phyloP scores from a whole-genome alignment of 257 asterid species.

The Primulina eburnea region DNA sequence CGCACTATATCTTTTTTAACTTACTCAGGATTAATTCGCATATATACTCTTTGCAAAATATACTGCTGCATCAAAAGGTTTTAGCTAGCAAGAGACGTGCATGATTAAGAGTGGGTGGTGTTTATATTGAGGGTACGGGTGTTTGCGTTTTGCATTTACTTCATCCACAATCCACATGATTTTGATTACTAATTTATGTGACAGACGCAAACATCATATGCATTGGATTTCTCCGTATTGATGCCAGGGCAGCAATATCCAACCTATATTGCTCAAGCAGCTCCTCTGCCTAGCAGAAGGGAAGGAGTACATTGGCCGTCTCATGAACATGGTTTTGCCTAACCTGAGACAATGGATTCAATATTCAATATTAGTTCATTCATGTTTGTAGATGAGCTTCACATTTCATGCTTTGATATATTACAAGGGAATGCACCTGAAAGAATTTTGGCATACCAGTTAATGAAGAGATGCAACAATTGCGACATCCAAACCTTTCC shows the following conservation, averaged over 20 bases:
- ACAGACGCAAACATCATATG: constrained; percentile 47
- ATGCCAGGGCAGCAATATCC: constrained; percentile 91
- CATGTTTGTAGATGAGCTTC: constrained; percentile 17
- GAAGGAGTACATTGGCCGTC: constrained; percentile 66
- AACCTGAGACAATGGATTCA: constrained; percentile 15
- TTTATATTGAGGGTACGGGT: not conserved
- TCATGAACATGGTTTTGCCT: constrained; percentile 37
- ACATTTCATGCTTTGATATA: not conserved
- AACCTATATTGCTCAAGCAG: constrained; percentile 78
- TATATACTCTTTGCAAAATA: not conserved
- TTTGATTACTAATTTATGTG: constrained; percentile 15
- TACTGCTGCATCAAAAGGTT: not conserved
- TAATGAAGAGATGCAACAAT: not conserved
- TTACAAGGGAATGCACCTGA: constrained; percentile 1
- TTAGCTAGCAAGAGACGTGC: not conserved
- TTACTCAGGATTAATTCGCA: not conserved
- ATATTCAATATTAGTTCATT: constrained; percentile 9
- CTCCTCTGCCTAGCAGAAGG: constrained; percentile 72
- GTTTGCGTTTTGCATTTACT: not conserved
- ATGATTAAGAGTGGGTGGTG: constrained; percentile 1
- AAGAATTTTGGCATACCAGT: constrained; percentile 5
- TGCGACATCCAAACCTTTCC: not conserved
- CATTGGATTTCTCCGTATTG: constrained; percentile 62
- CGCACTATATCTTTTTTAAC: not conserved
- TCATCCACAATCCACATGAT: not conserved